These are phyloP conservation scores for Colletotrichum karsti DNA, from an alignment of 2,329 filamentous ascomycete species.

Conservation along the genomic window DNA sequence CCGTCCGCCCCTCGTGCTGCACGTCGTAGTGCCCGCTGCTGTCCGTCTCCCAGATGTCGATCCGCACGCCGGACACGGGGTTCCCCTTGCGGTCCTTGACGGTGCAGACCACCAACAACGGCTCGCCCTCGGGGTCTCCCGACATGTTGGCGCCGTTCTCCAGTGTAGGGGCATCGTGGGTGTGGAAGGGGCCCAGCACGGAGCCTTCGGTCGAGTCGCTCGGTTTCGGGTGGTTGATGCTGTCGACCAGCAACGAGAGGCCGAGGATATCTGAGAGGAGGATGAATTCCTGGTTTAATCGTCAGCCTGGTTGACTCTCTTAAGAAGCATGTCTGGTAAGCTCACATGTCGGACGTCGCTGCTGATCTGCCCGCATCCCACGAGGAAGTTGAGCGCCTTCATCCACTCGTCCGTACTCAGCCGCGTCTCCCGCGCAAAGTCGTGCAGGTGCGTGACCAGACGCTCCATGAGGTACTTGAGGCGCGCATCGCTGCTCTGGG, in stretches of 20 bases:
- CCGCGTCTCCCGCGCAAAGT: constrained; percentile 79
- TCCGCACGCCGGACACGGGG: constrained; percentile 68
- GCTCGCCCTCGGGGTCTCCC: constrained; percentile 70
- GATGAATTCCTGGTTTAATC: constrained; percentile 74
- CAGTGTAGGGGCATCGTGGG: constrained; percentile 69
- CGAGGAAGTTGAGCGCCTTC: constrained; percentile 74
- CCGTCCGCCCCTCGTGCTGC: constrained; percentile 68
- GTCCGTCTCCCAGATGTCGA: constrained; percentile 85
- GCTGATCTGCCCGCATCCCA: constrained; percentile 73
- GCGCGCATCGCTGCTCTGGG: constrained; percentile 67
- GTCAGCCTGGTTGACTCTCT: not conserved
- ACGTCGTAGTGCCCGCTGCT: constrained; percentile 80
- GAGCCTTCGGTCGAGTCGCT: constrained; percentile 74
- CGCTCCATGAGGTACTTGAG: constrained; percentile 75
- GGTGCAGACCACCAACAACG: constrained; percentile 73
- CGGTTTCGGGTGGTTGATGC: constrained; percentile 81
- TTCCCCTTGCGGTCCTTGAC: constrained; percentile 68
- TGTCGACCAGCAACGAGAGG: constrained; percentile 78
- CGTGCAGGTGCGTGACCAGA: constrained; percentile 77
- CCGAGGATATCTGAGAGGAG: constrained; percentile 79
- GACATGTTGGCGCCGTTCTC: constrained; percentile 66
- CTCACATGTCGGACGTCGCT: constrained; percentile 72
- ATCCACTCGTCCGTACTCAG: constrained; percentile 80
- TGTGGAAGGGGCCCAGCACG: constrained; percentile 84
- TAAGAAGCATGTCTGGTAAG: not conserved